Evolutionary conservation across 2,329 filamentous ascomycete genomes (phyloP), one percentile per base, ranked within the genome.

Genomic region (Penicillium sp.): DNA sequence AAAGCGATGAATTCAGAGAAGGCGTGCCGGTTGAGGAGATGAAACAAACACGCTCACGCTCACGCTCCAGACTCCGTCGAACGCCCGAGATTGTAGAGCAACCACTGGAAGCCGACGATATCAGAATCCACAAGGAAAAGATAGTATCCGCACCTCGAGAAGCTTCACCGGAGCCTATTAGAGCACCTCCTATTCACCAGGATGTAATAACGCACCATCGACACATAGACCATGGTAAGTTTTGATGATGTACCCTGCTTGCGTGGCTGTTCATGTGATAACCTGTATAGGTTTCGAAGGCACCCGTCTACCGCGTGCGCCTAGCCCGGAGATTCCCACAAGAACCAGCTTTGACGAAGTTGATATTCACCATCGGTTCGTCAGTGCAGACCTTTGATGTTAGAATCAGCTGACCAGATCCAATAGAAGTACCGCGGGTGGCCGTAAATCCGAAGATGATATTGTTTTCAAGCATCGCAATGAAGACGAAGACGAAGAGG

Each of bases 171-270:
- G 80, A 82, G 40, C 86, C 89, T 40, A 87, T 94, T 65, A 83
- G 86, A 37, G 87, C 87, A 18, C 91, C 91, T 29, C 89, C 88
- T 1, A 91, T 96, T 63, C 90, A 93, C 73, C 86, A 93, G 67
- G 90, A 96, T 69, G 87, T 96, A 54, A 92, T 95, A 61, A 95
- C 91, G 0, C 90, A 94, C 74, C 93, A 94, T 70, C 84, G 87
- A 54, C 89, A 93, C 68, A 88, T 95, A 64, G 90, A 96, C 68
- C 91, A 96, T 75, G 92, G 90, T 91, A 61, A 50, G 63, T 7
- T 28, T n/a, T 43, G 21, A n/a, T 74, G 7, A 33, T 18, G 10
- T 23, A 29, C n/a, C n/a, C 2, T 14, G 5, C 11, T 11, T 5
- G 2, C n/a, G 8, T 7, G 10, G 10, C 24, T 28, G 3, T 23